Base-by-base conservation (phyloP, 352 stramenopile species). In the Pythium chondricola region DNA sequence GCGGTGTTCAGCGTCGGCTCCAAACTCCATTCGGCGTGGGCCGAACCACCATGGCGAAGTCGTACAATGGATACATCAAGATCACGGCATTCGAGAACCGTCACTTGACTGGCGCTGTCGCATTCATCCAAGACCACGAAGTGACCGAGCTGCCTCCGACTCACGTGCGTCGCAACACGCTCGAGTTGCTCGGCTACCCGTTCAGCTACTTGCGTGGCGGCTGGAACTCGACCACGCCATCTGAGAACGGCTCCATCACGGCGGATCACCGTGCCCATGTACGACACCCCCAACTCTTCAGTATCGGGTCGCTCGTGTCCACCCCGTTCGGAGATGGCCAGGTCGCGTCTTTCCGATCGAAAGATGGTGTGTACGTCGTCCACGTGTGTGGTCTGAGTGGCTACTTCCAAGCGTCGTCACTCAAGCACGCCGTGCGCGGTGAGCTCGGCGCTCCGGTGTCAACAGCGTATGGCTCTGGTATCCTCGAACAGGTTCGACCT, bases 271-370 rank as follows among this genome's bases (percentile, higher is more conserved):
- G 35, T 6, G 21, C 2, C 3, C 4, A 14, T 4, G 6, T 31
- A 9, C 52, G 38, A 20, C 14, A 18, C 24, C 20, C 35, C 4
- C 55, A 47, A 21, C 50, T 69, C 20, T 90, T 76, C 33, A 57
- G 65, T 4, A 67, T 54, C 13, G 74, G 74, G 7, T 61, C 68
- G 17, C 55, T 86, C 2, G 75, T 91, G 30, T 40, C 42, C 32
- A 89, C 79, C 7, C 67, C 71, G 3, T 91, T 91, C 58, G 82
- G 82, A 6, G 68, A 88, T 30, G 79, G 75, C 6, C 58, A 61
- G 4, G 73, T 91, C n/a, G 57, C 58, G 0, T 43, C 49, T 4
- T 78, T 76, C 36, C 79, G 79, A 25, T 44, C 48, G 1, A 21
- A 48, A 0, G 73, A 85, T 37, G 56, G 75, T 24, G 70, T 86